Evolutionary conservation across 2,329 filamentous ascomycete species (phyloP), one percentile per base, ranked within the genome.

Genomic region (Botrytis sinoallii): DNA sequence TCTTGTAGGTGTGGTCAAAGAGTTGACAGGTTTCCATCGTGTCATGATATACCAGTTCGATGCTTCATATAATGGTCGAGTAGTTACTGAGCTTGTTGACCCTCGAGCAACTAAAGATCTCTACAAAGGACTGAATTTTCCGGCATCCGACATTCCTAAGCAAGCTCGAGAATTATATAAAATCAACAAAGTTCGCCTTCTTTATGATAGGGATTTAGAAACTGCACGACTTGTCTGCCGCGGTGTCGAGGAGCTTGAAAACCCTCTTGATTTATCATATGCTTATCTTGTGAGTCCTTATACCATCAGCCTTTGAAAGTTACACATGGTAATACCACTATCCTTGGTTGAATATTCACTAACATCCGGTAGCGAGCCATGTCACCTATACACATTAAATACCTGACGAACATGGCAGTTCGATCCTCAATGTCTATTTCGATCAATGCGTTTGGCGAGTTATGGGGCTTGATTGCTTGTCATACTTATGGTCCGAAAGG

Each of bases 31-130:
- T 0, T 97, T 97, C 76, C 94, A 97, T 80, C 92, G 94, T 20
- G 93, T 97, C 66, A 95, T 97, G 93, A 88, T 97, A 2, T 97
- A 97, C 79, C 93, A 97, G 81, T 97, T 97, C 76, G 94, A 97
- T 81, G 85, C 90, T 7, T 83, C 86, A 1, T 96, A 92, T 85
- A 97, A 97, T 78, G 94, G 94, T 29, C 90, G 92, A 73, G 94
- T 97, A 1, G 94, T 97, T 7, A 94, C 94, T 0, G 94, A 97
- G 81, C 84, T 97, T 18, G 92, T 97, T 14, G 93, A 97, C 80
- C 92, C 93, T 1, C 85, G 89, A 29, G 90, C 91, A 46, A 95
- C 93, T 0, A 91, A 91, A 72, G 94, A 97, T 81, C 84, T 97
- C 0, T 97, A 94, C 84, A 93, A 95, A 79, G 94, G 94, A 0